These are phyloP conservation scores for Torrubiella hemipterigena DNA, from an alignment of 2,329 filamentous ascomycete species.

Conservation along the genomic window DNA sequence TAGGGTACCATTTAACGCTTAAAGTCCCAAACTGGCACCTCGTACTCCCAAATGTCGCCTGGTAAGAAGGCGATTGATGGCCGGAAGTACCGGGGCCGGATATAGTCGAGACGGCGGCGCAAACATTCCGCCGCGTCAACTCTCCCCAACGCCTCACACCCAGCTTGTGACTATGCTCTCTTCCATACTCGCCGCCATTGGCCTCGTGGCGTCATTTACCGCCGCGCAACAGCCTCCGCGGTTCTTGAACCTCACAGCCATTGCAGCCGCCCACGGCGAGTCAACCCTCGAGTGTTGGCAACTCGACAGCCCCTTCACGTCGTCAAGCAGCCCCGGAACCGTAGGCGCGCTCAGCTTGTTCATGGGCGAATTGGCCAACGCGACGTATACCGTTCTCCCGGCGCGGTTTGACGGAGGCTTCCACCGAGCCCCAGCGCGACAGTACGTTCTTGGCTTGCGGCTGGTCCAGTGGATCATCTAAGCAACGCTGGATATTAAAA, in stretches of 20 bases:
- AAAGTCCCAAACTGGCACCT: too few relatives aligned
- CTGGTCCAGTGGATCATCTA: too few relatives aligned
- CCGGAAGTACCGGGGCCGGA: too few relatives aligned
- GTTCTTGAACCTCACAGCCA: conserved; percentile 25
- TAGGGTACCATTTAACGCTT: too few relatives aligned
- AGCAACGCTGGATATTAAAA: not conserved
- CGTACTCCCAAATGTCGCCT: too few relatives aligned
- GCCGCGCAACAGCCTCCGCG: not conserved
- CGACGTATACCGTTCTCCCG: conserved; percentile 14
- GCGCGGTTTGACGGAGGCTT: not conserved
- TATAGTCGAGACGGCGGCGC: too few relatives aligned
- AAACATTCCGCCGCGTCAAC: too few relatives aligned
- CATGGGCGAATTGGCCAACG: conserved; percentile 19
- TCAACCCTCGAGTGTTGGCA: conserved; percentile 32
- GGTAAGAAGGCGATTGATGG: too few relatives aligned
- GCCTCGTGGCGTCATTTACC: not conserved
- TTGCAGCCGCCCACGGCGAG: conserved; percentile 18
- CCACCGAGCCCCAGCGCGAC: not conserved
- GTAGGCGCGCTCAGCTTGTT: conserved; percentile 16
- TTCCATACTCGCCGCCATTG: not conserved
- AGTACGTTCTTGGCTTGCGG: not conserved
- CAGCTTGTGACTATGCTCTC: not conserved
- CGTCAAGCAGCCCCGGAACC: conserved; percentile 17
- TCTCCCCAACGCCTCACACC: too few relatives aligned
- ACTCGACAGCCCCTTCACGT: conserved; percentile 11